phyloP scores from a whole-genome alignment of 495 filamentous ascomycete genomes.

The Penicillium taxi region DNA sequence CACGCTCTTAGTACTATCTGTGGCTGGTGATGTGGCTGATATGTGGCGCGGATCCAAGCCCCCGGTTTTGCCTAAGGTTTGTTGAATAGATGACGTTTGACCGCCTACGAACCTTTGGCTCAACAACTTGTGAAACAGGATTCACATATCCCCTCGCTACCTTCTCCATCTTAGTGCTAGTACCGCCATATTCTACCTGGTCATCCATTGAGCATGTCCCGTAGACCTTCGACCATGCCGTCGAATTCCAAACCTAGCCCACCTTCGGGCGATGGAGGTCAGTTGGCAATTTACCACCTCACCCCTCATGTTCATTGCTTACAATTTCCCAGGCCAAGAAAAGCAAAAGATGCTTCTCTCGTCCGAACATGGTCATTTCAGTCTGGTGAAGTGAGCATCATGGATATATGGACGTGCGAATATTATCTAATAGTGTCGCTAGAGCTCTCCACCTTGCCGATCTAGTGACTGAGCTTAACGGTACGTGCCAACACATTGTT shows the following conservation, averaged over 20 bases:
- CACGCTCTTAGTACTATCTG: too few species aligned
- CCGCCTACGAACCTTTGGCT: slow-evolving; percentile 29
- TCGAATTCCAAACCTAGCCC: slow-evolving; percentile 32
- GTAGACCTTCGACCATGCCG: slow-evolving; percentile 36
- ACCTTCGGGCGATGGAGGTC: slow-evolving; percentile 35
- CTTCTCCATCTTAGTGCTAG: too few species aligned
- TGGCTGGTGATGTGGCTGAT: slow-evolving; percentile 18
- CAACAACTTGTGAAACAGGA: slow-evolving; percentile 29
- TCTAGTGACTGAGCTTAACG: slow-evolving; percentile 90
- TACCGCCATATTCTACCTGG: slow-evolving; percentile 4
- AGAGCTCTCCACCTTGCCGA: slow-evolving; percentile 91
- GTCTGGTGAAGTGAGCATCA: slow-evolving; percentile 53
- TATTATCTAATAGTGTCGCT: slow-evolving; percentile 11
- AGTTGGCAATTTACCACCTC: slow-evolving; percentile 13
- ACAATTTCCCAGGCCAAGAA: slow-evolving; percentile 50
- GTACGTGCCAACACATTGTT: slow-evolving; percentile 36
- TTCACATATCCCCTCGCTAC: slow-evolving; percentile 6
- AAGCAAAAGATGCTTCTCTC: slow-evolving; percentile 83
- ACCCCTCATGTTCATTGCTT: slow-evolving; percentile 12
- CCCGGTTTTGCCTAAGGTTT: slow-evolving; percentile 10
- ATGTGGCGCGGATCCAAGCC: slow-evolving; percentile 29
- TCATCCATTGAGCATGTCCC: slow-evolving; percentile 36
- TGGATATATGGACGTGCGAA: too few species aligned
- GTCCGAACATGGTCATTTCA: slow-evolving; percentile 69
- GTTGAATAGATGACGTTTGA: slow-evolving; percentile 36